Base-by-base conservation (phyloP, 2,329 filamentous ascomycete genomes). In the Fonsecaea multimorphosa region DNA sequence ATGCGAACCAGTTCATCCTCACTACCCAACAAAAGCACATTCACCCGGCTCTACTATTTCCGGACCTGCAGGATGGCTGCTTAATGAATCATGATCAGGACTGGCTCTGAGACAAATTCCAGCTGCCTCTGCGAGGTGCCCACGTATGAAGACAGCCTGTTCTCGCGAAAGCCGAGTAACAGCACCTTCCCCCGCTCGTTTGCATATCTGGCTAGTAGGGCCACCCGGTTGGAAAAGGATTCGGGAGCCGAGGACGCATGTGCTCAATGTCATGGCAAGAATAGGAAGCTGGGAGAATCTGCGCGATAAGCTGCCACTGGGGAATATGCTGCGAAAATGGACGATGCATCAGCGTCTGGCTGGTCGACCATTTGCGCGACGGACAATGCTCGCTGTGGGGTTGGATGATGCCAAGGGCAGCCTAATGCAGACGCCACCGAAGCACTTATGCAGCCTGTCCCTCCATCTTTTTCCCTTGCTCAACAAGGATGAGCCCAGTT, bases 381-480 rank as follows among this genome's bases (percentile, higher is more conserved):
- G 24, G 40, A 32, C 29, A 27, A 31, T 22, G 56, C 16, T 27
- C 7, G 46, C 24, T 65, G 58, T 65, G 63, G 63, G 63, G 63
- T 36, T 53, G 53, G 52, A 62, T 54, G 58, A 57, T 46, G 46
- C 63, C 59, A 65, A 52, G 54, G 19, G 34, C 24, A 31, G n/a
- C 58, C 53, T 55, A 58, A 54, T 53, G 40, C 32, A 52, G 29
- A 54, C 63, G 58, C 63, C 63, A 65, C 63, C 63, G 32, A 46
- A 22, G 22, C 31, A 56, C 55, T 58, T 51, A 40, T 40, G 38
- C 40, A 55, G 46, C 29, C 36, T 29, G 59, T 40, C 49, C 57
- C 36, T 49, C 59, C 59, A 40, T 59, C 19, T n/a, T 44, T 44
- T 49, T 36, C 32, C 57, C 24, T 59, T 34, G 56, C 40, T 56